Percentiles rank a stretch among this genome's conserved stretches.
phyloP scores from a whole-genome alignment of 257 asterid genomes.

The Marsdenia floribunda region DNA sequence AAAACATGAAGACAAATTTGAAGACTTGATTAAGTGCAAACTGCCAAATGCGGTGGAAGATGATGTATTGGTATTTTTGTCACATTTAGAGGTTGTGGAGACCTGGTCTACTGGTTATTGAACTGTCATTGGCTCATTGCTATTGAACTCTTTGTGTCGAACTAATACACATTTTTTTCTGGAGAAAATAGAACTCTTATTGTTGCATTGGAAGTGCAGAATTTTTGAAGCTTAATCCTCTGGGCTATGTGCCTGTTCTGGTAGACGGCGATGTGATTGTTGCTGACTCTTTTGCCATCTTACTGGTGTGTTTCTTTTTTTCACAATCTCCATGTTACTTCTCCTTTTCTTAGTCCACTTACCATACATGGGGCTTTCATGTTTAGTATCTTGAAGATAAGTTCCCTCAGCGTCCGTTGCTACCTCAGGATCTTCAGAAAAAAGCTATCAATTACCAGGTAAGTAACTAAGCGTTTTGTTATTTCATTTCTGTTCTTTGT shows the following conservation, averaged over 20 bases:
- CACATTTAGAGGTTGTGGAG: background rate
- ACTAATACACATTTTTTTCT: background rate
- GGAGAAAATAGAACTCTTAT: background rate
- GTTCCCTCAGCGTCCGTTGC: conserved; percentile 76
- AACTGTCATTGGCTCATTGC: background rate
- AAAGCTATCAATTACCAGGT: conserved; percentile 37
- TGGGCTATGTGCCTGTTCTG: conserved; percentile 69
- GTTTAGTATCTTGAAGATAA: conserved; percentile 84
- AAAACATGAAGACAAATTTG: background rate
- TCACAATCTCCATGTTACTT: background rate
- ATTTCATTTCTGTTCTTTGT: background rate
- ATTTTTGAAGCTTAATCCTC: conserved; percentile 86
- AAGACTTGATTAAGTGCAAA: background rate
- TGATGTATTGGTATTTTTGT: background rate
- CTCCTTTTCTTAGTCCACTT: background rate
- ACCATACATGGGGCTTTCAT: conserved; percentile 8
- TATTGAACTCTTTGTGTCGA: background rate
- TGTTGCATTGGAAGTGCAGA: conserved; percentile 32
- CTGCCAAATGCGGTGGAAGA: background rate
- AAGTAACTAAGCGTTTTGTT: background rate
- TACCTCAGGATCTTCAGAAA: conserved; percentile 67
- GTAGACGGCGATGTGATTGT: conserved; percentile 67
- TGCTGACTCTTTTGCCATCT: conserved; percentile 76
- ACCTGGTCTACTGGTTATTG: background rate
- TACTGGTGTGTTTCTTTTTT: conserved; percentile 50